Base-by-base conservation (phyloP, 139 green algal genomes). In the Picochlorum costavermella region DNA sequence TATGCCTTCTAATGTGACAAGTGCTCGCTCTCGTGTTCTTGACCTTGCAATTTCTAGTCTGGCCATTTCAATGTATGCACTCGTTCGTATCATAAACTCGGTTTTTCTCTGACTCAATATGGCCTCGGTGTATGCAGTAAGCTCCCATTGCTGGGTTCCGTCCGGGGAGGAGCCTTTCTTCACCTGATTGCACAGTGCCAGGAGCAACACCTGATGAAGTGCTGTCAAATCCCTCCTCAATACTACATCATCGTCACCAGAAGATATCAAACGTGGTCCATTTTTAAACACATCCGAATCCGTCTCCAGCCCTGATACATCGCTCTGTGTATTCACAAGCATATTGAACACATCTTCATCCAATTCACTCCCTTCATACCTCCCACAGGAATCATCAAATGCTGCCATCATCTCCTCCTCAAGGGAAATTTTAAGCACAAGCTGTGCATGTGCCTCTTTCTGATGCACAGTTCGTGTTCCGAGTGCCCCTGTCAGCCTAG, bases 401-500 rank as follows among this genome's bases (percentile, higher is more conserved):
- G 1, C 46, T 12, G 17, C 16, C 1, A n/a, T 55, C n/a, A 20
- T 33, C 8, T 59, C 50, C 16, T 16, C 20, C 9, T 17, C 58
- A 29, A 57, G 17, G 20, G 58, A 12, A n/a, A 78, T 57, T 31
- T n/a, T 13, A 9, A 85, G 67, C 37, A 94, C 69, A 51, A 94
- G 76, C 77, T 95, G 86, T 36, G 85, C 86, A 70, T 91, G 90
- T 31, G 86, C 61, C 50, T 95, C 87, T 31, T 76, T 10, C 72
- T 96, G 90, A 74, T 96, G 88, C 30, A 78, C 81, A 8, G 90
- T 96, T 45, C 90, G 79, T 46, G 76, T 72, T 20, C 90, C 90
- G 71, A 96, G 71, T 14, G 78, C 85, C 9, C 89, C 89, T 68
- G 71, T 72, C 11, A 89, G 61, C 48, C 75, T 31, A 25, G 83